Evolutionary conservation across 768 basidiomycete genomes (phyloP).

Genomic region (Russula sp.): DNA sequence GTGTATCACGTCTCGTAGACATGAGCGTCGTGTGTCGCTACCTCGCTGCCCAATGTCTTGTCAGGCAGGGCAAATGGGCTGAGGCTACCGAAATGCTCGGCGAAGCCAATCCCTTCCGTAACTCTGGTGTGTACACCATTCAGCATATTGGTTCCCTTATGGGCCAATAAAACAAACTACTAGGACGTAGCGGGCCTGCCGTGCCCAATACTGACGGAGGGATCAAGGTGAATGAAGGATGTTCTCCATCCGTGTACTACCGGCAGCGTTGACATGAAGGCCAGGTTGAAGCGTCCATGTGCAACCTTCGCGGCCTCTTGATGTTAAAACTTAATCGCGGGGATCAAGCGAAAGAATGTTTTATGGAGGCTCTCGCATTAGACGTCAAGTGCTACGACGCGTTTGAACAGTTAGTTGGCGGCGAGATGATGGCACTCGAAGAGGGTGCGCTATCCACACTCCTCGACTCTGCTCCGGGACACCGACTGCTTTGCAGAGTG

Average conservation of each 20-base stretch:
- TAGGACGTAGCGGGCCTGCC: constrained; percentile 59
- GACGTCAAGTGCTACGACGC: constrained; percentile 98
- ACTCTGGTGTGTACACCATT: constrained; percentile 41
- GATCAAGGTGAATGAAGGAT: constrained; percentile 66
- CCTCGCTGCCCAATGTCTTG: constrained; percentile 92
- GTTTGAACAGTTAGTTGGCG: constrained; percentile 81
- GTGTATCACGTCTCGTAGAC: constrained; percentile 75
- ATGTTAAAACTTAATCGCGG: constrained; percentile 92
- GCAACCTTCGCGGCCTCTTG: constrained; percentile 84
- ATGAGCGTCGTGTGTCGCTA: constrained; percentile 95
- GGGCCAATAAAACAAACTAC: neutral
- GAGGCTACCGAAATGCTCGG: constrained; percentile 92
- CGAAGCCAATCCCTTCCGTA: constrained; percentile 82
- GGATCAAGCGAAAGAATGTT: constrained; percentile 87
- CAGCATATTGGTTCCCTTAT: constrained; percentile 13
- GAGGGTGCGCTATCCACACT: constrained; percentile 59
- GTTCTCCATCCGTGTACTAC: neutral
- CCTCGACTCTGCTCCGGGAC: neutral
- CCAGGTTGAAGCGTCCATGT: constrained; percentile 96
- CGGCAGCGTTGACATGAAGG: neutral
- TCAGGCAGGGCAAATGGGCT: constrained; percentile 84
- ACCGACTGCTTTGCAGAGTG: constrained; percentile 56
- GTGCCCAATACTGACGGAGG: constrained; percentile 84
- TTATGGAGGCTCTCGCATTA: constrained; percentile 89
- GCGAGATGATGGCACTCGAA: constrained; percentile 93